Base-by-base conservation (phyloP, 2,329 filamentous ascomycete genomes). In the Nemania sp. region DNA sequence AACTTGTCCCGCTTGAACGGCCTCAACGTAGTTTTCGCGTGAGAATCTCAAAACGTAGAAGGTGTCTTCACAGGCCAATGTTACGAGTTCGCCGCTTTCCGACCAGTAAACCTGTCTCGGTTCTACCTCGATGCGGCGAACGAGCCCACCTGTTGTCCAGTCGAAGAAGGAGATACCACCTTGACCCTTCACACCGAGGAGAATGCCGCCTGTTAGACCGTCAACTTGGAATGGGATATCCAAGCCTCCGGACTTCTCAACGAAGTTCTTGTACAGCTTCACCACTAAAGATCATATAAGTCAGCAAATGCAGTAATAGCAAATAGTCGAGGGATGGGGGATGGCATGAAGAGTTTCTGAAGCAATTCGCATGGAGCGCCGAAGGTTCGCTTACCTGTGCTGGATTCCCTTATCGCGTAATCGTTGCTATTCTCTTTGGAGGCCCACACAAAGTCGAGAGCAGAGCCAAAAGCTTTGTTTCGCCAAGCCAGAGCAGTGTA, bases 391-490 rank as follows among this genome's bases (percentile, higher is more conserved):
- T 55, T 12, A 60, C 89, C 96, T 43, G 93, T 96, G 23, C 89
- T 77, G 4, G 92, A 97, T 74, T 99, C 94, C 30, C 94, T 88
- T 64, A 99, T 97, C 33, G 94, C 94, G 69, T 96, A 97, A 72
- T 99, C 94, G 72, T 97, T 97, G 76, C 91, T 96, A 75, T 97
- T 96, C 54, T 97, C 93, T 74, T 96, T 97, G 39, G 90, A 90
- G 0, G 89, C 93, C 94, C 94, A 99, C 9, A 90, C 92, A 71
- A 99, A 99, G 74, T 99, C 94, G 47, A 97, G 77, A 6, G 93
- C 94, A 34, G 90, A 92, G 19, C 94, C 94, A 67, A 99, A 99
- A 3, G 91, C 91, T 77, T 97, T 97, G 75, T 99, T 97, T 70
- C 94, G 86, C 83, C 95, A 96, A 3, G 93, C 93, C 54, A 97